These are phyloP conservation scores for Ascochyta koolunga DNA, from an alignment of 2,329 filamentous ascomycete species.

Conservation along the genomic window DNA sequence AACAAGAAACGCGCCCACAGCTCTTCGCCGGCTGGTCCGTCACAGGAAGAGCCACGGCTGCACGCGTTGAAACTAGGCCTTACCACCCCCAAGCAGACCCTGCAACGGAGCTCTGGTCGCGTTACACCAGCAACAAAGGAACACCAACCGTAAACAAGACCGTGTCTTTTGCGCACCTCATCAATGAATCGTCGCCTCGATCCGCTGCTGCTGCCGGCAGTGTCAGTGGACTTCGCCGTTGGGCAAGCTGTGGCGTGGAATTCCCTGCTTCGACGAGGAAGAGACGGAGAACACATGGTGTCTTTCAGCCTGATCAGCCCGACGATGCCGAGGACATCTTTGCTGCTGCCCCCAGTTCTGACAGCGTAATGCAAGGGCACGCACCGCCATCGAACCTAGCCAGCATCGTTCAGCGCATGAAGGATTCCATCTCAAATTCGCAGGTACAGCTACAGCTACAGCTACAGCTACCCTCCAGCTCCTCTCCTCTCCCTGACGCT, in stretches of 20 bases:
- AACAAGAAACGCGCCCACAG: slow-evolving; percentile 55
- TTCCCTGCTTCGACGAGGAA: slow-evolving; percentile 54
- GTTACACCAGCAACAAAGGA: slow-evolving; percentile 51
- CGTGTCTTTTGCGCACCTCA: slow-evolving; percentile 52
- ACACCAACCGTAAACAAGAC: slow-evolving; percentile 44
- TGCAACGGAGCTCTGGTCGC: slow-evolving; percentile 54
- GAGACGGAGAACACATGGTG: slow-evolving; percentile 45
- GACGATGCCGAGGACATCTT: slow-evolving; percentile 36
- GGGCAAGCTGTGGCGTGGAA: slow-evolving; percentile 58
- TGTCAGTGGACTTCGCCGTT: slow-evolving; percentile 54
- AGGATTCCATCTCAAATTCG: slow-evolving; percentile 50
- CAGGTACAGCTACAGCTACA: slow-evolving; percentile 40
- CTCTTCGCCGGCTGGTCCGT: slow-evolving; percentile 52
- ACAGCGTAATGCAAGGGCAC: slow-evolving; percentile 34
- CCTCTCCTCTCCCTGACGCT: slow-evolving; percentile 52
- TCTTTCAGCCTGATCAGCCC: slow-evolving; percentile 37
- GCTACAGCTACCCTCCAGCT: slow-evolving; percentile 52
- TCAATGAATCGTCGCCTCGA: slow-evolving; percentile 54
- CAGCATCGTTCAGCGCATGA: slow-evolving; percentile 52
- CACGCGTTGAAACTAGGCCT: slow-evolving; percentile 33
- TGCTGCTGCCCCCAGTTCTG: slow-evolving; percentile 39
- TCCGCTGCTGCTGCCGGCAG: slow-evolving; percentile 53
- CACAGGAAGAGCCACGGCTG: slow-evolving; percentile 46
- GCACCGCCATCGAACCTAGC: slow-evolving; percentile 37
- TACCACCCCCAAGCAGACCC: slow-evolving; percentile 55